A percentile compares a stretch with the other conserved stretches of the same genome.
Evolutionary conservation across 1,284 basidiomycete genomes (phyloP).

Genomic region (Cutaneotrichosporon spelunceum): DNA sequence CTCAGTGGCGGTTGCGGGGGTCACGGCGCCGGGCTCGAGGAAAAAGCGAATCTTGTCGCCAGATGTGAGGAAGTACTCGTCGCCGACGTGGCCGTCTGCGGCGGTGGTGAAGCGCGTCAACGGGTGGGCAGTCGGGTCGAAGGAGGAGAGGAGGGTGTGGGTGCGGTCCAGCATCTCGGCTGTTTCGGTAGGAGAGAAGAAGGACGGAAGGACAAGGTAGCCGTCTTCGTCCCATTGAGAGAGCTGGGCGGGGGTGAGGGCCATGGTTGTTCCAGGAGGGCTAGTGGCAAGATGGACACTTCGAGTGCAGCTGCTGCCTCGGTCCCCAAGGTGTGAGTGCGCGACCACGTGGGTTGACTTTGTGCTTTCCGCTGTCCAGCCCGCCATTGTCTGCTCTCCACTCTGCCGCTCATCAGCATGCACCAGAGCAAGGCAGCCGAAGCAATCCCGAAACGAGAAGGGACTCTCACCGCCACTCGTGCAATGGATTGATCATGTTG

Average conservation of each 20-base stretch:
- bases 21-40: slow-evolving; percentile 45
- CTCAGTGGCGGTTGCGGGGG: slow-evolving; percentile 27
- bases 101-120: slow-evolving; percentile 85
- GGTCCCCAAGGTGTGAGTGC: too few relatives aligned
- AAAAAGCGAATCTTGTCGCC: slow-evolving; percentile 67
- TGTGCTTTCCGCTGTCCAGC: too few relatives aligned
- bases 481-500: not conserved
- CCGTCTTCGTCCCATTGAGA: slow-evolving; percentile 37
- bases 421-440: too few relatives aligned
- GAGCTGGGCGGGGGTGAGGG: slow-evolving; percentile 36
- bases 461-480: not conserved
- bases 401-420: too few relatives aligned
- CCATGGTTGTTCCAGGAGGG: slow-evolving; percentile 17
- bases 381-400: too few relatives aligned
- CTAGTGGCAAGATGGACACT: not conserved
- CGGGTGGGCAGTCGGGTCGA: slow-evolving; percentile 74
- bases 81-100: slow-evolving; percentile 60
- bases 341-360: too few relatives aligned
- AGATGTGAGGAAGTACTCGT: slow-evolving; percentile 85
- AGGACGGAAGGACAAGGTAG: slow-evolving; percentile 73
- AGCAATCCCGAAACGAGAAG: too few relatives aligned
- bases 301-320: not conserved
- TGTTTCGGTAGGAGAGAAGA: slow-evolving; percentile 63
- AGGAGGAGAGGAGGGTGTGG: slow-evolving; percentile 69
- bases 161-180: slow-evolving; percentile 65